Conservation (phyloP, 176 grass and related monocot genomes). For the Carex myosuroides region DNA sequence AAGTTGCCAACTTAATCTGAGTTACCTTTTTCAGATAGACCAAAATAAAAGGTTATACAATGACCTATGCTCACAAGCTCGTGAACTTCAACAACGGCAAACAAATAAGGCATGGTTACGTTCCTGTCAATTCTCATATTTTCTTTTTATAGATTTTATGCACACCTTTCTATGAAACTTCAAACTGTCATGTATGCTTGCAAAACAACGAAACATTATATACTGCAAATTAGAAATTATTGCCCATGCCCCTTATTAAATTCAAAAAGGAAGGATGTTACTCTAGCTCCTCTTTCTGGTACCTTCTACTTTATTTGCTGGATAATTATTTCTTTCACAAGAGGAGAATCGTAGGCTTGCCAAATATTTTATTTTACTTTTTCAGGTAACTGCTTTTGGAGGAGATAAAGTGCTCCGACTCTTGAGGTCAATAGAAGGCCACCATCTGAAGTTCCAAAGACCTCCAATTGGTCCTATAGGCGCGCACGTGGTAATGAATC, state of each 20-base stretch:
- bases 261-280: background rate
- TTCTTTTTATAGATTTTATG: background rate
- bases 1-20: conserved; percentile 9
- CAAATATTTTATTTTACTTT: conserved; percentile 17
- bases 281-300: conserved; percentile 4
- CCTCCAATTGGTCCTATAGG: conserved; percentile 86
- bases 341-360: background rate
- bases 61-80: conserved; percentile 36
- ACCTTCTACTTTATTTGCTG: background rate
- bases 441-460: conserved; percentile 46
- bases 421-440: conserved; percentile 50
- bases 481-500: conserved; percentile 59
- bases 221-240: conserved; percentile 1
- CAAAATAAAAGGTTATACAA: conserved; percentile 28
- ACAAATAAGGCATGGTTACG: conserved; percentile 37
- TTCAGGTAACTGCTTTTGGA: conserved; percentile 71
- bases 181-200: background rate
- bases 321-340: background rate
- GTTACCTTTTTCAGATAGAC: conserved; percentile 44
- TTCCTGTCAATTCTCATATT: background rate
- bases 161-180: background rate
- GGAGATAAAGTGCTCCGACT: conserved; percentile 56
- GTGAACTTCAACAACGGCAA: conserved; percentile 49
- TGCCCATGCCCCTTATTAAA: background rate
- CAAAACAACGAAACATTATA: background rate